Base-by-base conservation (phyloP, 1,284 basidiomycete genomes). In the Sphaerobolus stellatus region DNA sequence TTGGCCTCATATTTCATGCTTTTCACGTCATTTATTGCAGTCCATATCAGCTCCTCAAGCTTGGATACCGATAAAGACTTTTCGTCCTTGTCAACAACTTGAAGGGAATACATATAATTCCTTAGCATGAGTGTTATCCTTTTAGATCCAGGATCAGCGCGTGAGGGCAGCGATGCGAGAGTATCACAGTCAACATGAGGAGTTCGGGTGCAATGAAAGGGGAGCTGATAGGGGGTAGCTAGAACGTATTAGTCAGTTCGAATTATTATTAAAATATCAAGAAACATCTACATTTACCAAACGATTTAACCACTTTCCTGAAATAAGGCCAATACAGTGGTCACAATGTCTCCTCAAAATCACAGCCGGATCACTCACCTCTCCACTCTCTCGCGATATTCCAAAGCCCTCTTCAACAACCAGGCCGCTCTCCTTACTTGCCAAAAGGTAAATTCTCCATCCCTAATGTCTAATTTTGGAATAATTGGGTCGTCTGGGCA, bases 341-440 rank as follows among this genome's bases (percentile, higher is more conserved):
- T 43, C 18, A 27, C 28, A n/a, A 22, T 24, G 18, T 18, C 8
- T 24, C 22, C 22, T 11, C 7, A 22, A 22, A 43, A 11, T 7
- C 22, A n/a, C n/a, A n/a, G n/a, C n/a, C n/a, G 5, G 7, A 18
- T 24, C 13, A 43, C 80, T 58, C 58, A 83, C 91, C 76, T 75
- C 57, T 84, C 79, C 40, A 94, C 64, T 53, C 79, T 77, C 56
- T 82, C 77, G 68, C 90, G 93, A 75, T 93, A 96, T 49, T 90
- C 82, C 41, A 96, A 71, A 52, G 88, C 78, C 46, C 93, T 80
- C 65, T 86, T 77, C 13, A 86, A 76, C 22, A 98, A 72, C 87
- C 92, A 96, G 5, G 94, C 84, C 1, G 93, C 91, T 43, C 93
- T 78, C 59, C 90, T 79, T 45, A 97, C 73, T 69, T 98, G 95